These are phyloP conservation scores for Mortierella antarctica DNA, from an alignment of 192 early-diverging fungal genomes.

Conservation along the genomic window DNA sequence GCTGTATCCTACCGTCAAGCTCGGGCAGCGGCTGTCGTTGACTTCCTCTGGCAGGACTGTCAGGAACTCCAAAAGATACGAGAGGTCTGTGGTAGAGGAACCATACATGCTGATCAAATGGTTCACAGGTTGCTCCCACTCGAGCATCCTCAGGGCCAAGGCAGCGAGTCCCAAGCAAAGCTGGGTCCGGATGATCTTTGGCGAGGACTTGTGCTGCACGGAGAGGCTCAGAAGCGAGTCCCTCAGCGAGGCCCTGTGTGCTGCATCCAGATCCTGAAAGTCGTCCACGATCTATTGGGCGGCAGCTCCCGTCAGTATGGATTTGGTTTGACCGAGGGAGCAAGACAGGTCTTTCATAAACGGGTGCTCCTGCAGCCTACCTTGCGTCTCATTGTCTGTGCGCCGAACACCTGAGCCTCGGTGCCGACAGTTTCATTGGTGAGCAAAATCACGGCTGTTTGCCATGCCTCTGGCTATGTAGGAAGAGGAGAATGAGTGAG, in stretches of 20 bases:
- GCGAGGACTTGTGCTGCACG: constrained; percentile 62
- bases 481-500: not conserved
- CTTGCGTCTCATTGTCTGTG: constrained; percentile 94
- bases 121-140: constrained; percentile 85
- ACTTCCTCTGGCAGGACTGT: constrained; percentile 91
- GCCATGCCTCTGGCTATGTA: constrained; percentile 84
- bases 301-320: not conserved
- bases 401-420: constrained; percentile 86
- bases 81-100: constrained; percentile 66
- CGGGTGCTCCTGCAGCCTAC: constrained; percentile 43
- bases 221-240: constrained; percentile 84
- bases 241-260: constrained; percentile 71
- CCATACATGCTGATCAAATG: constrained; percentile 80
- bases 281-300: constrained; percentile 78
- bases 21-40: constrained; percentile 69
- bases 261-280: constrained; percentile 76
- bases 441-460: constrained; percentile 79
- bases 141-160: constrained; percentile 79
- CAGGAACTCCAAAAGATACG: constrained; percentile 82
- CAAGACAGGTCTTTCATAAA: not conserved
- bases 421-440: constrained; percentile 60
- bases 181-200: constrained; percentile 79
- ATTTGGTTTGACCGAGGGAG: not conserved
- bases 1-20: constrained; percentile 64
- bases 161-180: constrained; percentile 87